phyloP scores from a whole-genome alignment of 176 grass and related monocot species.

The Carex myosuroides region DNA sequence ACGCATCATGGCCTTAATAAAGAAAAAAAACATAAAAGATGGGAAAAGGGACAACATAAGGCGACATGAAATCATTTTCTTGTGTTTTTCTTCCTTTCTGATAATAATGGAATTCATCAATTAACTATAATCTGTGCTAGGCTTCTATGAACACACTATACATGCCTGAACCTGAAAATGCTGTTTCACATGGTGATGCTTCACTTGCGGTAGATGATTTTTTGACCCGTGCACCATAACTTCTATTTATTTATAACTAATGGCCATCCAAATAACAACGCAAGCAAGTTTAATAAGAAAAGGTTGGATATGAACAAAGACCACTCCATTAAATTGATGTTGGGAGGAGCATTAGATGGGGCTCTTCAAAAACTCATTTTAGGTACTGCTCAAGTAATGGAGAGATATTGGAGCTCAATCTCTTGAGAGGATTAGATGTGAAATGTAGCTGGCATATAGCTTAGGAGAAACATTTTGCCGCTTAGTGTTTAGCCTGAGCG shows the following conservation, averaged over 20 bases:
- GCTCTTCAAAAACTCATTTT: neutral
- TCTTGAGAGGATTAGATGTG: neutral
- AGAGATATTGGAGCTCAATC: neutral
- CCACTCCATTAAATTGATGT: neutral
- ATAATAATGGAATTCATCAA: neutral
- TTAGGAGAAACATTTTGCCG: neutral
- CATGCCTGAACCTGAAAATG: constrained; percentile 95
- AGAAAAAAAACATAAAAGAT: neutral
- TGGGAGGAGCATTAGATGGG: constrained; percentile 7
- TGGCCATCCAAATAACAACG: constrained; percentile 1
- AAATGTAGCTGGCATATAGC: neutral
- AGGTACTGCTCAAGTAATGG: neutral
- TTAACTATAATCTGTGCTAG: constrained; percentile 34
- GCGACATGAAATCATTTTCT: neutral
- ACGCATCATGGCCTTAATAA: neutral
- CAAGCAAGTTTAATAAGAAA: neutral
- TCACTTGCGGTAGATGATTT: constrained; percentile 85
- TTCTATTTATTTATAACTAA: constrained; percentile 17
- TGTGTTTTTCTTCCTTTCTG: constrained; percentile 8
- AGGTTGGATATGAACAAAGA: constrained; percentile 3
- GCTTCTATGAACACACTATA: constrained; percentile 54
- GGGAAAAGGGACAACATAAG: neutral
- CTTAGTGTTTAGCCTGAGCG: neutral
- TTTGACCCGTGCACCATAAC: constrained; percentile 40
- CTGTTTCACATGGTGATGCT: constrained; percentile 86